Conservation (phyloP, 2,329 filamentous ascomycete genomes). For the Trichoderma sp. region DNA sequence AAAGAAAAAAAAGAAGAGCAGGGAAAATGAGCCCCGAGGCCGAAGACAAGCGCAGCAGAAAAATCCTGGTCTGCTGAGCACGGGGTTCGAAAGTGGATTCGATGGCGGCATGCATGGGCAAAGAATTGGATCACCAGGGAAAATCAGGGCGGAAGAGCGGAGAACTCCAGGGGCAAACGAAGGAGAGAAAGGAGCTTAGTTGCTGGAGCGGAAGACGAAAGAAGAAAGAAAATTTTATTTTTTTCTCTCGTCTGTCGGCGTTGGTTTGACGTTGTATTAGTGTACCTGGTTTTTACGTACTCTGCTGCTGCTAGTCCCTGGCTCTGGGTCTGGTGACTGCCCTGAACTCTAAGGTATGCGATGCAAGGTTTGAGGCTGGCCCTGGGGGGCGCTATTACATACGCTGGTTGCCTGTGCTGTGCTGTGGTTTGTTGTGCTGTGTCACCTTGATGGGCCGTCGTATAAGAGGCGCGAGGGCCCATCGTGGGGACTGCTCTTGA, state of each 20-base stretch:
- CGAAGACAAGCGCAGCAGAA: too few relatives aligned
- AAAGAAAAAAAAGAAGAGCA: background rate
- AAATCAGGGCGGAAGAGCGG: slow-evolving; percentile 4
- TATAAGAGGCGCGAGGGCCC: slow-evolving; percentile 17
- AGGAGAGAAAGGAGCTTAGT: background rate
- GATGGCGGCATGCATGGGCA: too few relatives aligned
- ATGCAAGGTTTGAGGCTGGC: background rate
- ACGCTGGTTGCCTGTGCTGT: background rate
- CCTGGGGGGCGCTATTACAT: background rate
- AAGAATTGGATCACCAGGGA: too few relatives aligned
- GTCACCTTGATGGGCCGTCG: background rate
- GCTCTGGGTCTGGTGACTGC: background rate
- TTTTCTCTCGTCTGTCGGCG: too few relatives aligned
- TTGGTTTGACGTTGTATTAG: too few relatives aligned
- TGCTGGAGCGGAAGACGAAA: too few relatives aligned
- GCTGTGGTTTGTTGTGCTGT: too few relatives aligned
- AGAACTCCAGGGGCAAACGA: background rate
- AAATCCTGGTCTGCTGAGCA: too few relatives aligned
- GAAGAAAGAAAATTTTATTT: background rate
- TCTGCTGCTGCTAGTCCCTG: background rate
- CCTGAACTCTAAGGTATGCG: too few relatives aligned
- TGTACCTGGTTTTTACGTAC: too few relatives aligned
- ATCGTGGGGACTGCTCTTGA: too few relatives aligned
- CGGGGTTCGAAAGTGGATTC: too few relatives aligned
- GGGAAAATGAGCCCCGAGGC: background rate